Evolutionary conservation across 306 rosid species (phyloP).

Genomic region (Herpetospermum pedunculosum): DNA sequence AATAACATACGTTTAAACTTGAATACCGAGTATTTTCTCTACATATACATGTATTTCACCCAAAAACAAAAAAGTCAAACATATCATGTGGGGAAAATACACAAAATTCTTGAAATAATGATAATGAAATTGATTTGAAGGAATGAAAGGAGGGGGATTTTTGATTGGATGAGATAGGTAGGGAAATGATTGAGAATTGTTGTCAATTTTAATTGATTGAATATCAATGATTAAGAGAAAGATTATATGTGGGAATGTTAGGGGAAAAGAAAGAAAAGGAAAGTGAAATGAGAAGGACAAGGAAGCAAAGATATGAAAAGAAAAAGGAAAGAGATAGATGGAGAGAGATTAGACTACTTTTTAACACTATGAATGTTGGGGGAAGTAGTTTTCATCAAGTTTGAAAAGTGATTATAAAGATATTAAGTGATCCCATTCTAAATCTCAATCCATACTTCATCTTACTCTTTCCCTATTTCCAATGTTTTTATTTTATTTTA

Average conservation of each 20-base stretch:
- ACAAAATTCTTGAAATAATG: not conserved
- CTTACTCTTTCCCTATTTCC: slow-evolving; percentile 64
- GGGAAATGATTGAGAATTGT: not conserved
- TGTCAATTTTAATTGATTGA: not conserved
- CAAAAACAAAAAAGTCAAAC: not conserved
- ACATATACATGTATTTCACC: no score
- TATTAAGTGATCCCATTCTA: slow-evolving; percentile 12
- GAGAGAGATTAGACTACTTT: slow-evolving; percentile 15
- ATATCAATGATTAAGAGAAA: not conserved
- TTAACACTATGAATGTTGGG: slow-evolving; percentile 55
- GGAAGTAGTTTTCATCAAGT: slow-evolving; percentile 19
- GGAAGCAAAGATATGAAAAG: slow-evolving; percentile 1
- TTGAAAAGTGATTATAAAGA: slow-evolving; percentile 64
- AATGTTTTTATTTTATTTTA: slow-evolving; percentile 24
- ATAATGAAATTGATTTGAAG: not conserved
- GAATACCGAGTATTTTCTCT: no score
- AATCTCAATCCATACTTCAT: slow-evolving; percentile 9
- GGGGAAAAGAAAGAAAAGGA: not conserved
- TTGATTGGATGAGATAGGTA: not conserved
- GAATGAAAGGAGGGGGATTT: not conserved
- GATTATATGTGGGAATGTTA: not conserved
- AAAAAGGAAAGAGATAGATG: not conserved
- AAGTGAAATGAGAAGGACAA: not conserved
- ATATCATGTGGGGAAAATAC: not conserved
- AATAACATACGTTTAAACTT: no score